Conservation (phyloP, 2,329 filamentous ascomycete species). For the Fusarium vanettenii region DNA sequence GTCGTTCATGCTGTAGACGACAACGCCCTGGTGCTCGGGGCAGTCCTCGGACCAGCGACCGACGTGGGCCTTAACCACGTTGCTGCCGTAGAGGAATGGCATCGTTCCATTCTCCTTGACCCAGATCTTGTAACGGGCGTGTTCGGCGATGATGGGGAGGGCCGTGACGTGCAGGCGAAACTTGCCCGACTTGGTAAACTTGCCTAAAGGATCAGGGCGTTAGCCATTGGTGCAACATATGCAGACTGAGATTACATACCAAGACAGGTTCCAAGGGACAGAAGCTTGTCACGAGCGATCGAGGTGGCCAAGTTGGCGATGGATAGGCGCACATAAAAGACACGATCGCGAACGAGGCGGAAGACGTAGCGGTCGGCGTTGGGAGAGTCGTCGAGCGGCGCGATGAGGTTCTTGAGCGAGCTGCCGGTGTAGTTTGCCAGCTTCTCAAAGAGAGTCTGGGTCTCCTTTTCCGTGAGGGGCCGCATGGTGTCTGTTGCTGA, state of each 20-base stretch:
- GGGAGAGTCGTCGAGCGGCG: constrained; percentile 74
- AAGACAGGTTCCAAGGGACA: constrained; percentile 90
- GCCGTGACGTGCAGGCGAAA: constrained; percentile 94
- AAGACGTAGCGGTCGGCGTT: constrained; percentile 86
- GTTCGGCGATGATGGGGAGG: constrained; percentile 86
- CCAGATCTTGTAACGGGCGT: constrained; percentile 97
- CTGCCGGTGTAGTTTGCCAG: constrained; percentile 92
- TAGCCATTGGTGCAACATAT: constrained; percentile 3
- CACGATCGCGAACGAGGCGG: constrained; percentile 81
- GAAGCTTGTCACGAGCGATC: constrained; percentile 82
- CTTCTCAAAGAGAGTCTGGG: constrained; percentile 88
- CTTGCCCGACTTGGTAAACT: constrained; percentile 97
- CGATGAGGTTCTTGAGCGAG: constrained; percentile 86
- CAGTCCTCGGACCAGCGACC: constrained; percentile 91
- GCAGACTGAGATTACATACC: constrained; percentile 52
- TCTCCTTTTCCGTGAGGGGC: constrained; percentile 82
- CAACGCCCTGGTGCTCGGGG: constrained; percentile 90
- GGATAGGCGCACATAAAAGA: constrained; percentile 92
- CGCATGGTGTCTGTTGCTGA: constrained; percentile 68
- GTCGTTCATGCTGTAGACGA: constrained; percentile 93
- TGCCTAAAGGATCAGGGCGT: constrained; percentile 63
- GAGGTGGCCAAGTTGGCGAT: constrained; percentile 93
- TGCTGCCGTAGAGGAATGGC: constrained; percentile 95
- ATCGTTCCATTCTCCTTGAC: constrained; percentile 96
- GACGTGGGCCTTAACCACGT: constrained; percentile 78